Evolutionary conservation across 352 stramenopile genomes (phyloP).

Genomic region (Phytophthora melonis): DNA sequence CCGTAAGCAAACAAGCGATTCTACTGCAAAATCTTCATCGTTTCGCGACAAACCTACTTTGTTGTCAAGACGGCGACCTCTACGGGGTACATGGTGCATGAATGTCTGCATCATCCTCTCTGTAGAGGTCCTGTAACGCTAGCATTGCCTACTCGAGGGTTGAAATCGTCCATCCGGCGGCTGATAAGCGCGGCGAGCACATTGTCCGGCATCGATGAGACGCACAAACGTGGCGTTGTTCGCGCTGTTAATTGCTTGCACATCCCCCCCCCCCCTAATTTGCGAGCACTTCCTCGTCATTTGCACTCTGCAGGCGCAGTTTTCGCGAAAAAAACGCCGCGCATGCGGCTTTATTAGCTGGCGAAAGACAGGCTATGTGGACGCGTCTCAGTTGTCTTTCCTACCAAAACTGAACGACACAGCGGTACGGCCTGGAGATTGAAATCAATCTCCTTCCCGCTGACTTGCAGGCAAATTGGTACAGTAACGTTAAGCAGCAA

Average conservation of each 20-base stretch:
- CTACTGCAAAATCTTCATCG: too few species aligned
- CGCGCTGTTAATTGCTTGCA: slow-evolving; percentile 17
- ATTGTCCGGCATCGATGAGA: slow-evolving; percentile 6
- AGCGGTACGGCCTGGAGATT: slow-evolving; percentile 1
- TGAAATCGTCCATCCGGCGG: too few species aligned
- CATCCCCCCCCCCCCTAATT: neutral
- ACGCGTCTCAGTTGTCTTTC: slow-evolving; percentile 18
- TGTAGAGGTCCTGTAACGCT: too few species aligned
- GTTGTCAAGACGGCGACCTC: too few species aligned
- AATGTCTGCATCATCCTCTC: too few species aligned
- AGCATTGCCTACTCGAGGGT: too few species aligned
- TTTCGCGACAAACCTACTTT: too few species aligned
- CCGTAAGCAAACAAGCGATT: too few species aligned
- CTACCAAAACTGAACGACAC: neutral
- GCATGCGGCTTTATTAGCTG: neutral
- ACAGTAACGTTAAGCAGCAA: too few species aligned
- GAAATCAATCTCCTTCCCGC: slow-evolving; percentile 26
- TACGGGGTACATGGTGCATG: too few species aligned
- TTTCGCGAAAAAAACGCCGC: slow-evolving; percentile 13
- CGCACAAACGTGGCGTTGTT: slow-evolving; percentile 13
- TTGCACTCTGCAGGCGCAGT: neutral
- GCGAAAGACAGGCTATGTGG: neutral
- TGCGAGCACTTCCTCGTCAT: neutral
- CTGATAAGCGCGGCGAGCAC: too few species aligned
- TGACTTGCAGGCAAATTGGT: slow-evolving; percentile 2